Evolutionary conservation across 148 eudicot species (phyloP).

Genomic region (Spergularia bocconei): DNA sequence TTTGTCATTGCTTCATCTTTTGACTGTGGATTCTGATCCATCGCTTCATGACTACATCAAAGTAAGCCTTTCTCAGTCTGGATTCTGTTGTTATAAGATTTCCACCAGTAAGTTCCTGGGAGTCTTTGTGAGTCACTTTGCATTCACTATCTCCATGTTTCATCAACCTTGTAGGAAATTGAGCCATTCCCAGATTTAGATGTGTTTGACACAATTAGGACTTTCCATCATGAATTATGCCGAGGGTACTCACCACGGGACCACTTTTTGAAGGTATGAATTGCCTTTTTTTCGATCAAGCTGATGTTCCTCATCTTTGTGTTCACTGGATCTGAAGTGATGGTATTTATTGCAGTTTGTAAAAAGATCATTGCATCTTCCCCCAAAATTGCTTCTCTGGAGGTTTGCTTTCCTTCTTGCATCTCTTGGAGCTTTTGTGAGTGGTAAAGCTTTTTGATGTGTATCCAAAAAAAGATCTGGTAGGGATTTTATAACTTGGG

Average conservation of each 20-base stretch:
- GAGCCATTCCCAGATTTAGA: slow-evolving; percentile 79
- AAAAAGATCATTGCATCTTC: slow-evolving; percentile 70
- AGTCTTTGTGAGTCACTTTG: no score
- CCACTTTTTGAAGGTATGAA: slow-evolving; percentile 65
- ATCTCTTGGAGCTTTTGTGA: background rate
- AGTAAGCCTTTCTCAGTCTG: slow-evolving; percentile 41
- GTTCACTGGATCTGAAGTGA: slow-evolving; percentile 11
- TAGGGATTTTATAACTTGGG: background rate
- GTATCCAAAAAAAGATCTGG: background rate
- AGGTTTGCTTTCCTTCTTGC: slow-evolving; percentile 43
- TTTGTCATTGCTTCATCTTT: slow-evolving; percentile 68
- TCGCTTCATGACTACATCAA: slow-evolving; percentile 69
- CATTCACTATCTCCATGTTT: no score
- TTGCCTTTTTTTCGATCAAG: slow-evolving; percentile 3
- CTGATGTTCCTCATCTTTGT: slow-evolving; percentile 16
- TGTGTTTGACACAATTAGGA: slow-evolving; percentile 55
- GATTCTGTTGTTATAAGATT: background rate
- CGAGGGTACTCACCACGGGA: slow-evolving; percentile 64
- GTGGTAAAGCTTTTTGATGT: background rate
- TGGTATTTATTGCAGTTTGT: slow-evolving; percentile 56
- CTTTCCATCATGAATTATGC: slow-evolving; percentile 64
- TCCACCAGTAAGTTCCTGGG: background rate
- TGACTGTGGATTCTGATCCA: slow-evolving; percentile 77
- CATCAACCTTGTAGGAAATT: slow-evolving; percentile 50
- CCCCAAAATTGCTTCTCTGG: slow-evolving; percentile 70